These are phyloP conservation scores for Amylostereum areolatum DNA, from an alignment of 1,284 basidiomycete genomes.

Conservation along the genomic window DNA sequence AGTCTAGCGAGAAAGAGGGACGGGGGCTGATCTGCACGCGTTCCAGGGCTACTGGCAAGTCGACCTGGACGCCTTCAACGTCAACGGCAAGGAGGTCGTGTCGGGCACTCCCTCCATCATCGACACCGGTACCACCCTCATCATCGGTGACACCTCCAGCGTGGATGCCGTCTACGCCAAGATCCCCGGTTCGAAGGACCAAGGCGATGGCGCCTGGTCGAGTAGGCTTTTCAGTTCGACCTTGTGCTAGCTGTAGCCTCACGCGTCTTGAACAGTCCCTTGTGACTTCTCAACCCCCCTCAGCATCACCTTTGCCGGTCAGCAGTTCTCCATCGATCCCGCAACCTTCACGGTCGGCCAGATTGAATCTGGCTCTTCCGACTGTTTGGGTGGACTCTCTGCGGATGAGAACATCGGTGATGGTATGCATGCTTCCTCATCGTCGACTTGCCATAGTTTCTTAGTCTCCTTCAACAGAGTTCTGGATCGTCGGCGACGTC, in stretches of 20 bases:
- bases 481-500: conserved; percentile 25
- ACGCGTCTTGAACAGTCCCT: conserved; percentile 13
- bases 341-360: conserved; percentile 15
- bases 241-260: neutral
- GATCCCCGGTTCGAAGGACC: neutral
- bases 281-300: conserved; percentile 17
- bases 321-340: conserved; percentile 15
- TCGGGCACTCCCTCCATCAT: conserved; percentile 4
- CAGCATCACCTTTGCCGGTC: conserved; percentile 16
- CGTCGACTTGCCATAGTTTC: too few relatives aligned
- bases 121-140: conserved; percentile 4
- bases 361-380: conserved; percentile 14
- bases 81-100: conserved; percentile 11
- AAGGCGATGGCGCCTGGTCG: conserved; percentile 5
- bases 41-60: conserved; percentile 20
- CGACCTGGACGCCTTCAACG: conserved; percentile 11
- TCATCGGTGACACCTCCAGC: conserved; percentile 3
- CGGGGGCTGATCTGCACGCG: too few relatives aligned
- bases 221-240: conserved; percentile 1
- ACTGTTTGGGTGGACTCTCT: conserved; percentile 15
- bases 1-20: too few relatives aligned
- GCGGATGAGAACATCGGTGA: conserved; percentile 2
- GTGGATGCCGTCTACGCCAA: neutral
- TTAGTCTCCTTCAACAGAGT: neutral
- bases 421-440: too few relatives aligned